Percentiles rank a stretch among this genome's conserved stretches.
These are phyloP conservation scores for Leishmania amazonensis DNA, from an alignment of 208 protist species.

Conservation along the genomic window DNA sequence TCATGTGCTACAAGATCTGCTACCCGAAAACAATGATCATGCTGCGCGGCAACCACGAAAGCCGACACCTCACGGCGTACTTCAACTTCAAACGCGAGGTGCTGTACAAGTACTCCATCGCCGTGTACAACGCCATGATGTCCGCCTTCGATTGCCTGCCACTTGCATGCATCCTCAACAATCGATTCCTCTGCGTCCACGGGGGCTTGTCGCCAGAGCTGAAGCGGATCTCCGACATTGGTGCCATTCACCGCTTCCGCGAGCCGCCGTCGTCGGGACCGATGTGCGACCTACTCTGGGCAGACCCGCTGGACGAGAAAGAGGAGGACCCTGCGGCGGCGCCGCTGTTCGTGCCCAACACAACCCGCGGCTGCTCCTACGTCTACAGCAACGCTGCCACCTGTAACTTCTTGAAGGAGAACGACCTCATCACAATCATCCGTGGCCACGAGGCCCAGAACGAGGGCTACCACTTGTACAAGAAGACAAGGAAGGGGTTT, in stretches of 20 bases:
- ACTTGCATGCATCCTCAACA: conserved; percentile 86
- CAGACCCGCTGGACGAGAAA: conserved; percentile 93
- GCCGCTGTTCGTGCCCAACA: conserved; percentile 74
- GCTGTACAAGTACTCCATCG: conserved; percentile 89
- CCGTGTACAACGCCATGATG: conserved; percentile 92
- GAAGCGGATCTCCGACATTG: conserved; percentile 77
- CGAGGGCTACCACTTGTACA: conserved; percentile 94
- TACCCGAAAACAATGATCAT: conserved; percentile 93
- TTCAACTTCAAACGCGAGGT: conserved; percentile 97
- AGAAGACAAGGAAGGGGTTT: conserved; percentile 91
- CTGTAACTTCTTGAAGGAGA: conserved; percentile 94
- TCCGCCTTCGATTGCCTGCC: conserved; percentile 94
- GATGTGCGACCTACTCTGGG: conserved; percentile 97
- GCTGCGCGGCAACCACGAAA: conserved; percentile 98
- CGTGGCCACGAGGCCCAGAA: conserved; percentile 96
- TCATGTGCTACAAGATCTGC: conserved; percentile 95
- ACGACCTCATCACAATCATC: conserved; percentile 95
- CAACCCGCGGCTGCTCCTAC: conserved; percentile 87
- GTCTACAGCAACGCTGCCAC: conserved; percentile 86
- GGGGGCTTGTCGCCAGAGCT: conserved; percentile 90
- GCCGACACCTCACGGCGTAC: conserved; percentile 96
- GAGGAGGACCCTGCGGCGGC: conserved; percentile 46
- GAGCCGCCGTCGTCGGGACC: conserved; percentile 90
- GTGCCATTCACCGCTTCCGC: conserved; percentile 93
- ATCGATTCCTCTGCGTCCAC: conserved; percentile 95